A percentile compares a stretch with the other conserved stretches of the same genome.
Conservation (phyloP, 2,329 filamentous ascomycete species). For the Chrysosphaeria jannelii region DNA sequence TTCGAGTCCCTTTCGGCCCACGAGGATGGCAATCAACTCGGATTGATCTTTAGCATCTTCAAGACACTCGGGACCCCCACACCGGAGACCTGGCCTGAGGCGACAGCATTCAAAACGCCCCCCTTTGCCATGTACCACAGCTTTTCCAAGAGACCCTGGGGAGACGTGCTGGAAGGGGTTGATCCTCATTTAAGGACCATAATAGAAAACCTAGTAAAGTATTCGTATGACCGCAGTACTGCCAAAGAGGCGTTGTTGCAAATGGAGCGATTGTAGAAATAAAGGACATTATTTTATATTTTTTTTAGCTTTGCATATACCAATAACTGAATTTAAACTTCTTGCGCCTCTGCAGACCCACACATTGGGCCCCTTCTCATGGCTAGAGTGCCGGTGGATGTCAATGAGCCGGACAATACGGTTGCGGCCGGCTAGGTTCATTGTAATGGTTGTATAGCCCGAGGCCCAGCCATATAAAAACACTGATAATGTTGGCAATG, state of each 20-base stretch:
- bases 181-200: no score
- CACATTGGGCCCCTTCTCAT: slow-evolving; percentile 3
- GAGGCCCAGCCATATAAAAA: slow-evolving; percentile 42
- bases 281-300: no score
- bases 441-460: slow-evolving; percentile 34
- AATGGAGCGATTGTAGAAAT: no score
- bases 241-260: no score
- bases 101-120: slow-evolving; percentile 25
- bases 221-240: no score
- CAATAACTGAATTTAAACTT: slow-evolving; percentile 4
- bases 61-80: slow-evolving; percentile 70
- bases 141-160: slow-evolving; percentile 40
- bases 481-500: slow-evolving; percentile 27
- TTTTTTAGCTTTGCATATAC: no score
- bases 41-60: slow-evolving; percentile 77
- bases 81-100: slow-evolving; percentile 52
- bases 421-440: slow-evolving; percentile 35
- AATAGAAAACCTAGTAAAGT: no score
- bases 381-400: slow-evolving; percentile 1
- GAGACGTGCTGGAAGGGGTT: slow-evolving; percentile 31
- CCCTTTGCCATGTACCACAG: slow-evolving; percentile 76
- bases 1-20: slow-evolving; percentile 47
- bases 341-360: slow-evolving; percentile 3
- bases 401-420: slow-evolving; percentile 14
- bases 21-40: slow-evolving; percentile 73